Conservation (phyloP, 2,329 filamentous ascomycete genomes). For the Aspergillus ruber region DNA sequence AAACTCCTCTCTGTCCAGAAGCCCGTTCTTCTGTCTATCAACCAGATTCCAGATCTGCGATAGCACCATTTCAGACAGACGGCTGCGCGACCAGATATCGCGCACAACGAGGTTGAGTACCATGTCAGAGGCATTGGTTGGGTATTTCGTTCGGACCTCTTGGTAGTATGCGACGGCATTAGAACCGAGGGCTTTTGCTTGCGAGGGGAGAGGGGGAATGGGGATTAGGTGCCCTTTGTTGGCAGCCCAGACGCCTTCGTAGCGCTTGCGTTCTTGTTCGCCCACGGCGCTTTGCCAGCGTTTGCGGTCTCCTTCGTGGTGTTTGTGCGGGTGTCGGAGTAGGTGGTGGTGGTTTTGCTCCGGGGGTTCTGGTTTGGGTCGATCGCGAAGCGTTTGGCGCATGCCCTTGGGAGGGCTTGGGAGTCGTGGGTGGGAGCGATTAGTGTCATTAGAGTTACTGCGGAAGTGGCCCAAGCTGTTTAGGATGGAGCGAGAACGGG, state of each 20-base stretch:
- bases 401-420: constrained; percentile 33
- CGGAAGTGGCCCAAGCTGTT: constrained; percentile 6
- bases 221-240: constrained; percentile 39
- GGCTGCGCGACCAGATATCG: constrained; percentile 46
- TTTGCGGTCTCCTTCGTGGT: constrained; percentile 43
- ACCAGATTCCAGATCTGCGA: constrained; percentile 45
- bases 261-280: constrained; percentile 42
- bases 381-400: constrained; percentile 38
- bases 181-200: constrained; percentile 17
- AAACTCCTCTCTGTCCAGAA: constrained; percentile 41
- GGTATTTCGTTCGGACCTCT: constrained; percentile 11
- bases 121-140: constrained; percentile 27
- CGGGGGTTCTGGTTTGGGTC: constrained; percentile 28
- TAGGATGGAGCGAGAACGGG: constrained; percentile 31
- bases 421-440: constrained; percentile 22
- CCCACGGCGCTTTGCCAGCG: constrained; percentile 40
- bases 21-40: constrained; percentile 28
- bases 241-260: constrained; percentile 47
- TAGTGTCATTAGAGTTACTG: constrained; percentile 4
- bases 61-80: constrained; percentile 32
- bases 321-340: constrained; percentile 42
- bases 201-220: constrained; percentile 7
- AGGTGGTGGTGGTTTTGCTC: constrained; percentile 23
- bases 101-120: constrained; percentile 42
- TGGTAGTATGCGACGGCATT: constrained; percentile 2